Base-by-base conservation (phyloP, 331 rosid genomes). In the Malus hybrid region DNA sequence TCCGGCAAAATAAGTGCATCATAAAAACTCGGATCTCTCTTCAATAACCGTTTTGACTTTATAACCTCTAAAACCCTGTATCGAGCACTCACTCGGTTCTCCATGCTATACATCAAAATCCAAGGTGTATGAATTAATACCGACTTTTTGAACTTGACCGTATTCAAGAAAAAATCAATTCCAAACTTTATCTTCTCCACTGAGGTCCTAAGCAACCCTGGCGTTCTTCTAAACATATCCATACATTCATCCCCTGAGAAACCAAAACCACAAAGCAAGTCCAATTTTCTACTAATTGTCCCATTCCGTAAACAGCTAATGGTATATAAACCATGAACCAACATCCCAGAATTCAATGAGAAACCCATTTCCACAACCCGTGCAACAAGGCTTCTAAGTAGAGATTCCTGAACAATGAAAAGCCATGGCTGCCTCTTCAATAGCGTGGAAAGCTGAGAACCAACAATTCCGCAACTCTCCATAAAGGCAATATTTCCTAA, bases 71-170 rank as follows among this genome's bases (percentile, higher is more conserved):
- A 20, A 72, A 81, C 86, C 65, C 44, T 75, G 67, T 61, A 81
- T 42, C 86, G 70, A 34, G 88, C 86, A 80, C 79, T 57, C 77
- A 85, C 83, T 65, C 86, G 62, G 12, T 66, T 75, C 75, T 81
- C 80, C 77, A 81, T 75, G 61, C 80, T 65, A 59, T 18, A 62
- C 86, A 79, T 78, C 80, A 85, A 85, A 76, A 54, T 54, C 10
- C 14, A 4, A 31, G 88, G 85, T 1, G 32, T 11, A 44, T 31
- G 10, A 64, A 79, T 48, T 46, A 85, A 13, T 4, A 72, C 59
- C 1, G 80, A 79, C 79, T 32, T 81, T 63, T 29, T 44, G 20
- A 72, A 29, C 74, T 78, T 72, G 24, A 71, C 67, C 3, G 73
- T 74, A 16, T 79, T 69, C 80, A 81, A 32, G 54, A 66, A 85